These are phyloP conservation scores for Eleusine indica DNA, from an alignment of 176 grass and related monocot species.

Conservation along the genomic window DNA sequence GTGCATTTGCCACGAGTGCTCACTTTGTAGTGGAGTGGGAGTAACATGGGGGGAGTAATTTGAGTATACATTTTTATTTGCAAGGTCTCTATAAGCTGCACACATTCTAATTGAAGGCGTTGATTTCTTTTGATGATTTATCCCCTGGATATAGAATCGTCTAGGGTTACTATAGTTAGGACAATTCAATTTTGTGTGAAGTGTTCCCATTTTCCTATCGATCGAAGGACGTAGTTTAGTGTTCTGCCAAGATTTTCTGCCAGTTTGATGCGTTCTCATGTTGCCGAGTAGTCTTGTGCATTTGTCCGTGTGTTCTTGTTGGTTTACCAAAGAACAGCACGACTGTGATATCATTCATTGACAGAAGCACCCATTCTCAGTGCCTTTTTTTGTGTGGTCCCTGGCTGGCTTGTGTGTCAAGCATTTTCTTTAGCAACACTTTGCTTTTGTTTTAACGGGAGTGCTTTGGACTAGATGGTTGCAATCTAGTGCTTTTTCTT, in stretches of 20 bases:
- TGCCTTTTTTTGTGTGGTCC: conserved; percentile 21
- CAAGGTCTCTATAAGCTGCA: background rate
- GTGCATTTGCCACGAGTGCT: background rate
- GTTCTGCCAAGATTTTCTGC: too few species aligned
- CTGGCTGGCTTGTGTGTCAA: conserved; percentile 11
- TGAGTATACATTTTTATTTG: background rate
- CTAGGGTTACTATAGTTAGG: background rate
- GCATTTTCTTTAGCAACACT: conserved; percentile 1
- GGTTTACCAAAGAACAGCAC: background rate
- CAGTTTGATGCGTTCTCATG: too few species aligned
- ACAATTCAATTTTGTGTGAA: too few species aligned
- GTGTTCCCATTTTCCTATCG: too few species aligned
- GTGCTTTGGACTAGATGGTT: background rate
- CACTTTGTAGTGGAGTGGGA: background rate
- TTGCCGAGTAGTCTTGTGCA: too few species aligned
- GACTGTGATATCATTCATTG: conserved; percentile 16
- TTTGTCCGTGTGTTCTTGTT: too few species aligned
- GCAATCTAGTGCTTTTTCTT: background rate
- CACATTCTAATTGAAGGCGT: background rate
- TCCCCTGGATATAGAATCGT: too few species aligned
- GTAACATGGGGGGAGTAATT: background rate
- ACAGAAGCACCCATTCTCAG: background rate
- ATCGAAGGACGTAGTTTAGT: too few species aligned
- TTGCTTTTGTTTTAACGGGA: background rate
- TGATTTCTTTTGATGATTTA: background rate